phyloP scores from a whole-genome alignment of 2,329 filamentous ascomycete species.

The Metarhizium sp. region DNA sequence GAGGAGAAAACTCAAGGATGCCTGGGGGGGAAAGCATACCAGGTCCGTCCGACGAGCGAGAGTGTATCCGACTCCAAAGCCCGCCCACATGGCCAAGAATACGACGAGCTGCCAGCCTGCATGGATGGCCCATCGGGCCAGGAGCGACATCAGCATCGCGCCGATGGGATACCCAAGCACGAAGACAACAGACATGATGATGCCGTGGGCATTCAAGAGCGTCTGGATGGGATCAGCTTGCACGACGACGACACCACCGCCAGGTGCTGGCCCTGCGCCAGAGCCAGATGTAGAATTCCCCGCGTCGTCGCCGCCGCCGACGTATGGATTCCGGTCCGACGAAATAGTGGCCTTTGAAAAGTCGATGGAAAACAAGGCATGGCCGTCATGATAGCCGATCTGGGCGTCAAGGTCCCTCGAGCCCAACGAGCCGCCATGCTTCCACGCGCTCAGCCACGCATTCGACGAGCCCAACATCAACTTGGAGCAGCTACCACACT shows the following conservation, averaged over 20 bases:
- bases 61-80: conserved; percentile 47
- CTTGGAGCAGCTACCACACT: conserved; percentile 41
- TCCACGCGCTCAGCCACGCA: conserved; percentile 48
- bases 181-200: conserved; percentile 53
- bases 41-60: conserved; percentile 28
- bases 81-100: conserved; percentile 49
- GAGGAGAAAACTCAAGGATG: background rate
- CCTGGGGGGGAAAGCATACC: conserved; percentile 26
- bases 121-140: conserved; percentile 50
- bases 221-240: conserved; percentile 14
- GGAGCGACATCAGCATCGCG: conserved; percentile 48
- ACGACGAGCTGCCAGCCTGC: conserved; percentile 43
- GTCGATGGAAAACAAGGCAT: conserved; percentile 36
- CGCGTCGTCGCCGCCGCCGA: conserved; percentile 8
- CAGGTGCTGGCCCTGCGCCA: background rate
- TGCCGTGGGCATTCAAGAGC: conserved; percentile 39
- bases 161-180: conserved; percentile 51
- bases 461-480: conserved; percentile 32
- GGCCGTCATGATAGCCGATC: conserved; percentile 38
- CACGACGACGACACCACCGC: background rate
- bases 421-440: conserved; percentile 33
- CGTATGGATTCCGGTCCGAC: conserved; percentile 44
- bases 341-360: conserved; percentile 35
- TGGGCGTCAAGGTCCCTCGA: conserved; percentile 27
- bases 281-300: conserved; percentile 1